phyloP scores from a whole-genome alignment of 2,329 filamentous ascomycete species.

The Alternaria sp. region DNA sequence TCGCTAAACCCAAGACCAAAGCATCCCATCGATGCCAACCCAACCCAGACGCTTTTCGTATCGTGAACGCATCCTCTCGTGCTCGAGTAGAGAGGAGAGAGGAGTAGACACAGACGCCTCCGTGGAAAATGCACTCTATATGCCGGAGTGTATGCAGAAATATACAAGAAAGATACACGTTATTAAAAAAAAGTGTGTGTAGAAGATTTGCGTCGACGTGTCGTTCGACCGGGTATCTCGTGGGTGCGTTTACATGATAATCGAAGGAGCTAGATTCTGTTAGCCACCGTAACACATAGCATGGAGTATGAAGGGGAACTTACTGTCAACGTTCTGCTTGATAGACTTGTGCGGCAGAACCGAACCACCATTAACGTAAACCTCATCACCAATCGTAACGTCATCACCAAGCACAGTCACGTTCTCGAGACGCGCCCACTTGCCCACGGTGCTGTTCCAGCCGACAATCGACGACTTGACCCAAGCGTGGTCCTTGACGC shows the following conservation, averaged over 20 bases:
- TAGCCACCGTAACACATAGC: slow-evolving; percentile 1
- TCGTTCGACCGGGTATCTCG: slow-evolving; percentile 16
- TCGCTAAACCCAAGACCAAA: too few relatives aligned
- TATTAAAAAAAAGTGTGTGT: slow-evolving; percentile 44
- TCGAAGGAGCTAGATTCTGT: slow-evolving; percentile 48
- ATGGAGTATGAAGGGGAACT: slow-evolving; percentile 13
- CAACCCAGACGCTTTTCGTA: slow-evolving; percentile 21
- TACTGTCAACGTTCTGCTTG: slow-evolving; percentile 88
- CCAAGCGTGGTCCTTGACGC: slow-evolving; percentile 99
- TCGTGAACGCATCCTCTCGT: slow-evolving; percentile 6
- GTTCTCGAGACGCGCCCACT: slow-evolving; percentile 96
- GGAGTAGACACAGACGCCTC: too few relatives aligned
- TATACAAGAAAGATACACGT: slow-evolving; percentile 43
- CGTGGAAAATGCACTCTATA: slow-evolving; percentile 14
- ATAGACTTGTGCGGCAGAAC: slow-evolving; percentile 98
- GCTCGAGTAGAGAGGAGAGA: too few relatives aligned
- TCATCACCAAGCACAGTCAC: slow-evolving; percentile 98
- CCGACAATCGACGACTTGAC: slow-evolving; percentile 98
- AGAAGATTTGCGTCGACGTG: slow-evolving; percentile 6
- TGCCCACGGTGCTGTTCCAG: slow-evolving; percentile 95
- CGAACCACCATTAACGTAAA: slow-evolving; percentile 97
- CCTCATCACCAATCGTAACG: slow-evolving; percentile 95
- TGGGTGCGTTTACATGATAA: slow-evolving; percentile 52
- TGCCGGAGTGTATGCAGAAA: slow-evolving; percentile 33
- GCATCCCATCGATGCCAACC: too few relatives aligned